Conservation (phyloP, 164 flowering plant genomes). For the Euptelea pleiosperma region DNA sequence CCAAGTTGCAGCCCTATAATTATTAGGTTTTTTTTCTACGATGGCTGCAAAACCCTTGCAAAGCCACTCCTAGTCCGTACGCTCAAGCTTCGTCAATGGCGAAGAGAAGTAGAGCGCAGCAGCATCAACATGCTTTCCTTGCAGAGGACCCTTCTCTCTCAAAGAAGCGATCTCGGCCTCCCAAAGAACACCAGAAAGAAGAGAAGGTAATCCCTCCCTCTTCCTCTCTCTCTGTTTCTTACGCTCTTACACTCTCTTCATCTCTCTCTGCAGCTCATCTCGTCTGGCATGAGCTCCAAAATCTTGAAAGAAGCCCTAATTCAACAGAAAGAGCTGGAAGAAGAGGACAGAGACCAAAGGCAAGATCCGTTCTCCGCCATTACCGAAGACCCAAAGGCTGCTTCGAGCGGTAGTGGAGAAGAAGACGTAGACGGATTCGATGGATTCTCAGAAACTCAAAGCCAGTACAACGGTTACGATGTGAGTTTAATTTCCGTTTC, state of each 20-base stretch:
- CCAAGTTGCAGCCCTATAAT: no score
- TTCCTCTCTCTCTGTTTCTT: background rate
- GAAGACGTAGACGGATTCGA: slow-evolving; percentile 65
- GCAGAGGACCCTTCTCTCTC: slow-evolving; percentile 26
- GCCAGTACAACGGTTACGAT: slow-evolving; percentile 51
- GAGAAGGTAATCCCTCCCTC: slow-evolving; percentile 26
- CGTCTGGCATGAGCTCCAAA: slow-evolving; percentile 59
- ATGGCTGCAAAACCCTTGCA: slow-evolving; percentile 4
- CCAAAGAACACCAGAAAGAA: slow-evolving; percentile 47
- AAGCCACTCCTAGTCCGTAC: no score
- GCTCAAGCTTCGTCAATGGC: slow-evolving; percentile 22
- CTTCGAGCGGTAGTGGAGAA: slow-evolving; percentile 27
- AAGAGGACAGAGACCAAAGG: slow-evolving; percentile 35
- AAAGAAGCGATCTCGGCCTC: slow-evolving; percentile 38
- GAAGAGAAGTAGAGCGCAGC: slow-evolving; percentile 21
- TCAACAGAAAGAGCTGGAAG: slow-evolving; percentile 74
- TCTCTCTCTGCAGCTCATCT: slow-evolving; percentile 36
- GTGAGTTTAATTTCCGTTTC: slow-evolving; percentile 25
- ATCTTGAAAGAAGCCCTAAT: slow-evolving; percentile 67
- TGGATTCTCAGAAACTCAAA: slow-evolving; percentile 64
- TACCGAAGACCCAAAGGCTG: slow-evolving; percentile 21
- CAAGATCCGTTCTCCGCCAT: slow-evolving; percentile 25
- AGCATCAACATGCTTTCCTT: slow-evolving; percentile 45
- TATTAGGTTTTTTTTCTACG: background rate
- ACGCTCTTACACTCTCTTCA: background rate